Base-by-base conservation (phyloP, 768 basidiomycete species). In the Imleria badia region DNA sequence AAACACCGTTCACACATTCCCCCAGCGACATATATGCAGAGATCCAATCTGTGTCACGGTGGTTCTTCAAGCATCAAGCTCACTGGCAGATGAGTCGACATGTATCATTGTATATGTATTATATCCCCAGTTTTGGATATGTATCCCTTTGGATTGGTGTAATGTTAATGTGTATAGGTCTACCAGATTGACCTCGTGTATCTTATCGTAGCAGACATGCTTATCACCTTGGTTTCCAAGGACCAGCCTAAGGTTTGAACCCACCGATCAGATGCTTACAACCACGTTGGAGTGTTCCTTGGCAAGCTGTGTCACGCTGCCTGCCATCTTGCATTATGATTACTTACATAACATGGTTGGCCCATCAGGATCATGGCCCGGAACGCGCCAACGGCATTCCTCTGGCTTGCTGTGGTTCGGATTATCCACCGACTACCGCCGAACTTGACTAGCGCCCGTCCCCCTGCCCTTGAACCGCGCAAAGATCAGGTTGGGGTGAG, bases 291-390 rank as follows among this genome's bases (percentile, higher is more conserved):
- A 54, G 54, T 11, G 59, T 42, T 15, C 54, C 52, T 65, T 66
- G 64, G 55, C 55, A 60, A 63, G 63, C 63, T 62, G 63, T 65
- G 52, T 22, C n/a, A n/a, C n/a, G n/a, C n/a, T n/a, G n/a, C n/a
- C n/a, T n/a, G n/a, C n/a, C n/a, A n/a, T n/a, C n/a, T n/a, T n/a
- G n/a, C n/a, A n/a, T n/a, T n/a, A n/a, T n/a, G n/a, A n/a, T n/a
- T n/a, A n/a, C n/a, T n/a, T n/a, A n/a, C n/a, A n/a, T n/a, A n/a
- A n/a, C n/a, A n/a, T n/a, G n/a, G n/a, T n/a, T n/a, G n/a, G n/a
- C n/a, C n/a, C n/a, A n/a, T n/a, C n/a, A n/a, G n/a, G n/a, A n/a
- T n/a, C n/a, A n/a, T n/a, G n/a, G n/a, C n/a, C n/a, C n/a, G n/a
- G n/a, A n/a, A n/a, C n/a, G n/a, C n/a, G n/a, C n/a, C n/a, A n/a